phyloP scores from a whole-genome alignment of 1,284 basidiomycete genomes.

The Austroboletus novae-zelandiae region DNA sequence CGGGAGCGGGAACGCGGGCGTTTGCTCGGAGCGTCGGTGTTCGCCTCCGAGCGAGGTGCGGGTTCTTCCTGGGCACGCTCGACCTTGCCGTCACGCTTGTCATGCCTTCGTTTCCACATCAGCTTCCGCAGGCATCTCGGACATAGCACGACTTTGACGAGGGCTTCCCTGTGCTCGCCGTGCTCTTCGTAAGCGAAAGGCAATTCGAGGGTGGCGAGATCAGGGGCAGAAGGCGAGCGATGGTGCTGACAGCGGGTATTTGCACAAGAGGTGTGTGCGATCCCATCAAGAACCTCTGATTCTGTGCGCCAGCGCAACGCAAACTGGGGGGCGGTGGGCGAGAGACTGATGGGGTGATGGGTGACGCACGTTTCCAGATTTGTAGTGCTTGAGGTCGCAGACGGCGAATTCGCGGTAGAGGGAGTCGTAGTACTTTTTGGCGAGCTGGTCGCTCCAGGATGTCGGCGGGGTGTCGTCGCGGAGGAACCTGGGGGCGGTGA shows the following conservation, averaged over 20 bases:
- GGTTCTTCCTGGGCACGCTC: not conserved
- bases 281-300: slow-evolving; percentile 78
- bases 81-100: slow-evolving; percentile 42
- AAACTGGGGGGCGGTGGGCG: slow-evolving; percentile 48
- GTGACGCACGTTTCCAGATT: slow-evolving; percentile 72
- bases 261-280: slow-evolving; percentile 84
- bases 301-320: slow-evolving; percentile 91
- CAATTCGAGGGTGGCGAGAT: slow-evolving; percentile 72
- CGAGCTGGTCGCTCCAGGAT: slow-evolving; percentile 80
- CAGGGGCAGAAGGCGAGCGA: slow-evolving; percentile 19
- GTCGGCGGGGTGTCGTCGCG: slow-evolving; percentile 55
- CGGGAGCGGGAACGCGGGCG: slow-evolving; percentile 17
- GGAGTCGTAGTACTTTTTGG: slow-evolving; percentile 81
- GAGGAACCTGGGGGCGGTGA: slow-evolving; percentile 62
- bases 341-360: not conserved
- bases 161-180: slow-evolving; percentile 69
- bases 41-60: not conserved
- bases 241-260: slow-evolving; percentile 82
- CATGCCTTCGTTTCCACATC: slow-evolving; percentile 78
- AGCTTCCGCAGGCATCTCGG: slow-evolving; percentile 76
- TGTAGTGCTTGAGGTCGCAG: slow-evolving; percentile 93
- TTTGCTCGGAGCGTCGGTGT: not conserved
- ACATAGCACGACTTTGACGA: slow-evolving; percentile 90
- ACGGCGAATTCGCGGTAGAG: slow-evolving; percentile 90
- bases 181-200: slow-evolving; percentile 86